Evolutionary conservation across 2,329 filamentous ascomycete species (phyloP), one percentile per base, ranked within the genome.

Genomic region (Talaromyces amestolkiae): DNA sequence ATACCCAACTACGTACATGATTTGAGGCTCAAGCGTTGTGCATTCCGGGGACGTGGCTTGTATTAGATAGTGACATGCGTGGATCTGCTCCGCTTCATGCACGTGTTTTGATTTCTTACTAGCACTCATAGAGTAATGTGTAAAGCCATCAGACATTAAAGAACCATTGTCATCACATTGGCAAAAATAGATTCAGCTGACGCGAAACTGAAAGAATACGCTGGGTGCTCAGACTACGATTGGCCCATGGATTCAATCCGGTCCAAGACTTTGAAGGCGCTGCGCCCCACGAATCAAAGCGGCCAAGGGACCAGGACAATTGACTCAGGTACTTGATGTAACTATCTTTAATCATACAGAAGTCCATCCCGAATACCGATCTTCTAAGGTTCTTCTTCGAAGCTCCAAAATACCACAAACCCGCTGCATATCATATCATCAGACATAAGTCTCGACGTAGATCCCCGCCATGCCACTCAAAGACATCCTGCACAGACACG

Each of bases 401-500:
- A 15, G 6, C 27, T 27, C 17, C 17, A 13, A 15, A 11, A 37
- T 22, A 24, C 19, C 31, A 37, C 31, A 22, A n/a, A 7, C 11
- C 37, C 31, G 53, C 19, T 37, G 19, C 19, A 54, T 54, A 54
- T 56, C 24, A 11, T 27, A 31, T 31, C 6, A 37, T 56, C 53
- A 13, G 19, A 17, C 31, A 56, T 53, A 35, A 54, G 31, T 37
- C 33, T 6, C 56, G 22, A n/a, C 56, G 39, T 59, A 45, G 33
- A 54, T 56, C 53, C 39, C 62, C 69, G 71, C 65, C n/a, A 89
- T 89, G 85, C 81, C 85, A 67, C 78, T 89, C 67, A 84, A 82
- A 73, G 83, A 87, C 70, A 75, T 89, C 33, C 78, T 90, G 65
- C 87, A 85, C 75, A 89, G 87, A 79, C 87, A 87, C 72, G 84